Conservation (phyloP, 306 rosid genomes). For the Ammopiptanthus mongolicus region DNA sequence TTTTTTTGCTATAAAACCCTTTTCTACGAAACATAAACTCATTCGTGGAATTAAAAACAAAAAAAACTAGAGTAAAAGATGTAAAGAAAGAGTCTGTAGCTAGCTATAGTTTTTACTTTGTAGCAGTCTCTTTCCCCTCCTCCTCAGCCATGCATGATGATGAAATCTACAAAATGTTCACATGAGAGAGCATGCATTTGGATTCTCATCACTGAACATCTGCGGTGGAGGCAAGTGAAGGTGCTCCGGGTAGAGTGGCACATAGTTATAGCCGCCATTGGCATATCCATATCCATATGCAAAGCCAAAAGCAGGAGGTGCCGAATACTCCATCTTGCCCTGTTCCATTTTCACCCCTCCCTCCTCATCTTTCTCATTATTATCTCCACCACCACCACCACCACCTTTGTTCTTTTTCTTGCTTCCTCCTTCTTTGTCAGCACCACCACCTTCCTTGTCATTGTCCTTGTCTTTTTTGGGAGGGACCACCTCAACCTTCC, state of each 20-base stretch:
- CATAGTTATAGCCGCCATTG: conserved; percentile 20
- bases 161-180: conserved; percentile 29
- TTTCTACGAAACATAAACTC: not conserved
- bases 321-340: conserved; percentile 21
- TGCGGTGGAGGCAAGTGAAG: conserved; percentile 48
- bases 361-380: not conserved
- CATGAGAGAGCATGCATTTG: conserved; percentile 82
- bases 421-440: conserved; percentile 15
- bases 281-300: conserved; percentile 6
- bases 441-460: conserved; percentile 20
- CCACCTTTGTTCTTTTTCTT: conserved; percentile 34
- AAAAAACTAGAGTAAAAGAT: too few relatives aligned
- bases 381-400: conserved; percentile 11
- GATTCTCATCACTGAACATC: conserved; percentile 89
- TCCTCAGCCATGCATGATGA: not conserved
- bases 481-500: conserved; percentile 61
- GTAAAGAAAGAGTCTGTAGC: not conserved
- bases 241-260: conserved; percentile 30
- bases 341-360: conserved; percentile 23
- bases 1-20: not conserved
- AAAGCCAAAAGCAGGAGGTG: conserved; percentile 21
- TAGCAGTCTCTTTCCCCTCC: not conserved
- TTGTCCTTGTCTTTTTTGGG: conserved; percentile 61
- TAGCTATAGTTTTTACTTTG: not conserved
- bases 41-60: not conserved